phyloP scores from a whole-genome alignment of 2,329 filamentous ascomycete species.

The Arthrinium phaeospermum region DNA sequence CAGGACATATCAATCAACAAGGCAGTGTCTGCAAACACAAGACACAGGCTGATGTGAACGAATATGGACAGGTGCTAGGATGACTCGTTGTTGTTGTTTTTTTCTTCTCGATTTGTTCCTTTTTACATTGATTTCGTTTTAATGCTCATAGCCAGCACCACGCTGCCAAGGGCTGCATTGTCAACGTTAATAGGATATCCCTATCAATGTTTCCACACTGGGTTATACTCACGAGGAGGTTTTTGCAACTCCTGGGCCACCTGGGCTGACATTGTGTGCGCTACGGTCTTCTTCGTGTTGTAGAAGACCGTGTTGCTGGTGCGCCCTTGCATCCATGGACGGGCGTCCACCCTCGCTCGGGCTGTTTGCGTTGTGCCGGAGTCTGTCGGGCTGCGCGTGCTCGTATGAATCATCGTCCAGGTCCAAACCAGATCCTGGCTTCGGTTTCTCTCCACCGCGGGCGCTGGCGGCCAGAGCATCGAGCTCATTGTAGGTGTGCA shows the following conservation, averaged over 20 bases:
- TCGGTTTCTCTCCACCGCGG: background rate
- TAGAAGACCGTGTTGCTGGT: background rate
- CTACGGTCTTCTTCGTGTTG: background rate
- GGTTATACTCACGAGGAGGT: slow-evolving; percentile 11
- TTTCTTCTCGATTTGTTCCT: background rate
- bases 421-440: background rate
- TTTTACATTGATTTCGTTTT: background rate
- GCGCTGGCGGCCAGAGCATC: slow-evolving; percentile 16
- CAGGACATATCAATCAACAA: background rate
- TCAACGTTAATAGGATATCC: background rate
- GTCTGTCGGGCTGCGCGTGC: background rate
- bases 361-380: background rate
- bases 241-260: slow-evolving; percentile 11
- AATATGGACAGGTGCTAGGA: background rate
- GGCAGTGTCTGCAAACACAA: background rate
- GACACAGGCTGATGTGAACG: background rate
- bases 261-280: background rate
- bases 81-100: background rate
- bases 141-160: slow-evolving; percentile 20
- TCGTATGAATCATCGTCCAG: slow-evolving; percentile 10
- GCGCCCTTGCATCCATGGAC: background rate
- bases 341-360: background rate
- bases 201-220: background rate
- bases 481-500: slow-evolving; percentile 17
- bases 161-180: slow-evolving; percentile 17